Conservation (phyloP, 1,284 basidiomycete species). For the Apiotrichum domesticum region DNA sequence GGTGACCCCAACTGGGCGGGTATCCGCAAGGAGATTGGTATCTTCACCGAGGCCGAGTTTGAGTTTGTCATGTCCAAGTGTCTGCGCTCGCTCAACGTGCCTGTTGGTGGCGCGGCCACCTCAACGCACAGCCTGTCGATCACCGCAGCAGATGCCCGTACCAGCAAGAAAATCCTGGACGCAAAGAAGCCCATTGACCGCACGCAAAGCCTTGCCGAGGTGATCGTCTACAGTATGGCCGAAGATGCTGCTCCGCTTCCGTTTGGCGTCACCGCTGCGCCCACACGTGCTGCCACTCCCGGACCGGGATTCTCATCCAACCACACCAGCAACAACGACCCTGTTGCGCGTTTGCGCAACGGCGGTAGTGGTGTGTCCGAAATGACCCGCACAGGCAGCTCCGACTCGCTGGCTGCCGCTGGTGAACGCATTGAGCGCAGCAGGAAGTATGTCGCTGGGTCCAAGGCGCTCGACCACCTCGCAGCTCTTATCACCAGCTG, state of each 20-base stretch:
- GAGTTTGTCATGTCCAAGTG: slow-evolving; percentile 79
- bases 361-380: slow-evolving; percentile 22
- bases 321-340: slow-evolving; percentile 8
- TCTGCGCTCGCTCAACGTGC: slow-evolving; percentile 69
- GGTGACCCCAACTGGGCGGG: slow-evolving; percentile 67
- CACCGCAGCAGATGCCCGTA: slow-evolving; percentile 52
- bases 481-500: slow-evolving; percentile 85
- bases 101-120: slow-evolving; percentile 37
- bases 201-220: slow-evolving; percentile 71
- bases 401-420: slow-evolving; percentile 39
- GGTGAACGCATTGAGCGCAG: slow-evolving; percentile 38
- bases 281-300: slow-evolving; percentile 53
- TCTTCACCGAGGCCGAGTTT: slow-evolving; percentile 85
- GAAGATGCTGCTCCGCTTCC: slow-evolving; percentile 61
- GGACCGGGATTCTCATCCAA: slow-evolving; percentile 12
- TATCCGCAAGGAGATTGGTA: slow-evolving; percentile 71
- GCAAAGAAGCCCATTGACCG: slow-evolving; percentile 71
- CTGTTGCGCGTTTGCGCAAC: slow-evolving; percentile 27
- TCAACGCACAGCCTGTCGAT: slow-evolving; percentile 41
- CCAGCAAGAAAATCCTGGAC: slow-evolving; percentile 59
- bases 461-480: slow-evolving; percentile 80
- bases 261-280: slow-evolving; percentile 30
- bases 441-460: slow-evolving; percentile 67
- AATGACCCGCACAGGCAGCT: slow-evolving; percentile 46
- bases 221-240: slow-evolving; percentile 87